These are phyloP conservation scores for Metschnikowia koreensis DNA, from an alignment of 805 yeast genomes.

Conservation along the genomic window DNA sequence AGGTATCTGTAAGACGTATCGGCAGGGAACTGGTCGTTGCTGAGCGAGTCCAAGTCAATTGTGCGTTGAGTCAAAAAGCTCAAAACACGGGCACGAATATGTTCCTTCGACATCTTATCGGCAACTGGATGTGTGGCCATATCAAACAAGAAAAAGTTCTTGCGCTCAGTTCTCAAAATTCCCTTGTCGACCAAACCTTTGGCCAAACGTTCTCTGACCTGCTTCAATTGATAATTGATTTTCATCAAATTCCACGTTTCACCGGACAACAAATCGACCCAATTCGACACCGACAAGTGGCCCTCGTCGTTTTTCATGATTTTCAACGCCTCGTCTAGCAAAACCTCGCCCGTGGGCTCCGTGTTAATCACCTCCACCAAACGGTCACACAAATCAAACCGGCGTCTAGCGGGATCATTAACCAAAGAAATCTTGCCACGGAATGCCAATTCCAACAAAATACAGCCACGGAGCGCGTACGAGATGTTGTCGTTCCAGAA, in stretches of 20 bases:
- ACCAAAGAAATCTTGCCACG: conserved; percentile 86
- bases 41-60: conserved; percentile 42
- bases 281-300: conserved; percentile 71
- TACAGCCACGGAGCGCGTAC: conserved; percentile 93
- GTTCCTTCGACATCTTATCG: conserved; percentile 81
- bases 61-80: conserved; percentile 70
- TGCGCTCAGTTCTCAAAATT: conserved; percentile 89
- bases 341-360: conserved; percentile 88
- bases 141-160: conserved; percentile 89
- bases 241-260: conserved; percentile 98
- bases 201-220: conserved; percentile 93
- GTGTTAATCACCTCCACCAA: conserved; percentile 83
- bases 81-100: conserved; percentile 69
- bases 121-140: conserved; percentile 98
- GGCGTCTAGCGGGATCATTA: conserved; percentile 87
- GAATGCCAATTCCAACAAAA: conserved; percentile 85
- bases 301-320: conserved; percentile 84
- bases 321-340: conserved; percentile 89
- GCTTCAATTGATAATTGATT: conserved; percentile 92
- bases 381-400: conserved; percentile 86
- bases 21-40: conserved; percentile 63
- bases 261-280: conserved; percentile 93
- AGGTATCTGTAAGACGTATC: conserved; percentile 65
- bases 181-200: conserved; percentile 98
- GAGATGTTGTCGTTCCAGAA: conserved; percentile 99